A percentile compares a stretch with the other conserved stretches of the same genome.
Conservation (phyloP, 2,329 filamentous ascomycete species). For the Clonostachys solani region DNA sequence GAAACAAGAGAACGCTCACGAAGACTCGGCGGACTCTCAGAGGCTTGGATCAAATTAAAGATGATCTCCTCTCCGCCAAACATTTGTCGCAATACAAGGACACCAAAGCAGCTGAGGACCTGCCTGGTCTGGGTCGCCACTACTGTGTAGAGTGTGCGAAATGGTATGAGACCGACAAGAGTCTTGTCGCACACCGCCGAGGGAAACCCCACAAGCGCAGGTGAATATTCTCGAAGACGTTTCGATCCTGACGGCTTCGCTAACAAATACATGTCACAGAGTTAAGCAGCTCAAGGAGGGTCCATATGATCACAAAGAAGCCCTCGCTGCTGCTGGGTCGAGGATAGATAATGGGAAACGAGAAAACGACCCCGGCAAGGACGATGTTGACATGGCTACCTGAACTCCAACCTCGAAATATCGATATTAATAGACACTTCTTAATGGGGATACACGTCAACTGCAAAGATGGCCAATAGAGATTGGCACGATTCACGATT, state of each 20-base stretch:
- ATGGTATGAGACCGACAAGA: slow-evolving; percentile 86
- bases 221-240: slow-evolving; percentile 32
- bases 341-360: slow-evolving; percentile 56
- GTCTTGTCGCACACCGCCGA: slow-evolving; percentile 69
- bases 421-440: no score
- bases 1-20: slow-evolving; percentile 60
- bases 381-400: slow-evolving; percentile 26
- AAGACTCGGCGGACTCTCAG: slow-evolving; percentile 76
- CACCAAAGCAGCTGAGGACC: slow-evolving; percentile 76
- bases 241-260: slow-evolving; percentile 5
- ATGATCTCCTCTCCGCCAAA: slow-evolving; percentile 72
- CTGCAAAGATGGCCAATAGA: no score
- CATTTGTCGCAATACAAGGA: slow-evolving; percentile 78
- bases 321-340: slow-evolving; percentile 74
- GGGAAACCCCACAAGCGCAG: slow-evolving; percentile 93
- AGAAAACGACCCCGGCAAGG: slow-evolving; percentile 6
- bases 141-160: slow-evolving; percentile 95
- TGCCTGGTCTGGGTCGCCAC: slow-evolving; percentile 78
- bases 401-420: slow-evolving; percentile 7
- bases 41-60: slow-evolving; percentile 88
- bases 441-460: no score
- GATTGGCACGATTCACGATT: no score
- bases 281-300: slow-evolving; percentile 78
- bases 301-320: slow-evolving; percentile 81
- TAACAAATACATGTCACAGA: slow-evolving; percentile 37